Conservation (phyloP, 2,329 filamentous ascomycete genomes). For the Whalleya microplaca region DNA sequence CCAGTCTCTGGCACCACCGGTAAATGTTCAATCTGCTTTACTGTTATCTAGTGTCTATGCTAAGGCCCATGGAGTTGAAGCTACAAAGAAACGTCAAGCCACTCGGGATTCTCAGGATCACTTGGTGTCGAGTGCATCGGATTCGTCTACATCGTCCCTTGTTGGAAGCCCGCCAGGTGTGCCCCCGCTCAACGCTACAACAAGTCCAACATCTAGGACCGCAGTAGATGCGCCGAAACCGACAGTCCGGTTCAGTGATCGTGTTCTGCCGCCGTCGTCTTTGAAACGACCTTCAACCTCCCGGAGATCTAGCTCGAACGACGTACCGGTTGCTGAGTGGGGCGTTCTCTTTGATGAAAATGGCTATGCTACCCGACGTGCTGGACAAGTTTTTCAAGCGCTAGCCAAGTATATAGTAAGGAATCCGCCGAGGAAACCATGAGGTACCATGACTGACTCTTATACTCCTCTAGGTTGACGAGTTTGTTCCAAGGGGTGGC, state of each 20-base stretch:
- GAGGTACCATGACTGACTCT: not conserved
- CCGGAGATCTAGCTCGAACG: constrained; percentile 13
- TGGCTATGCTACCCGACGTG: constrained; percentile 67
- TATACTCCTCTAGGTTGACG: constrained; percentile 58
- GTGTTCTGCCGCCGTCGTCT: constrained; percentile 17
- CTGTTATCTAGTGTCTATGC: not conserved
- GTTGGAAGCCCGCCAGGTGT: constrained; percentile 4
- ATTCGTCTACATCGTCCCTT: constrained; percentile 10
- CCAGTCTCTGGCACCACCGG: not conserved
- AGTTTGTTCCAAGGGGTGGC: constrained; percentile 68
- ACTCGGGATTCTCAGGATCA: not conserved
- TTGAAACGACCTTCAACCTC: constrained; percentile 10
- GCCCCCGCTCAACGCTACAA: constrained; percentile 1
- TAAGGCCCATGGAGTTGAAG: constrained; percentile 3
- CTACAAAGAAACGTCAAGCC: not conserved
- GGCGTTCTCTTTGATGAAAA: constrained; percentile 71
- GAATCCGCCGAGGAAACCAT: constrained; percentile 1
- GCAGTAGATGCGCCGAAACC: constrained; percentile 11
- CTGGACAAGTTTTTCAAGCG: constrained; percentile 73
- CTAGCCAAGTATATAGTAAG: constrained; percentile 74
- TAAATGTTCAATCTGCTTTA: not conserved
- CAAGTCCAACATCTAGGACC: not conserved
- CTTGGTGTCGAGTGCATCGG: constrained; percentile 8
- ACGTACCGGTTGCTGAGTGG: constrained; percentile 56
- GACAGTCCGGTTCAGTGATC: constrained; percentile 26